Evolutionary conservation across 225 moss, liverwort and hornwort genomes (phyloP), one percentile per base, ranked within the genome.

Genomic region (Pseudisothecium myosuroides): DNA sequence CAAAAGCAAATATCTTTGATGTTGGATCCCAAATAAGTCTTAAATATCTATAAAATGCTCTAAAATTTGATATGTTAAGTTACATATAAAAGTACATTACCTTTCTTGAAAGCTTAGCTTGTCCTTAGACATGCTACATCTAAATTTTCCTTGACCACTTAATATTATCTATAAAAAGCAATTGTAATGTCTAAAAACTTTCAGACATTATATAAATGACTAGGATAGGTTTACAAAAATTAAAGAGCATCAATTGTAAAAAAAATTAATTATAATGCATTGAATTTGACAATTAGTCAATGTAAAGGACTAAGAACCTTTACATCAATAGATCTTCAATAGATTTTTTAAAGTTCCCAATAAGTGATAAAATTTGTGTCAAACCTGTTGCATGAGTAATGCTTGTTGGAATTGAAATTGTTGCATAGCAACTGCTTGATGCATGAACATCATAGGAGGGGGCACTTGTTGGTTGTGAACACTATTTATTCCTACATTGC

Each of bases 341-440:
- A 3, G 7, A 27, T 76, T 17, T 61, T 52, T 6, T 14, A 39
- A 10, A 79, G 24, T 50, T 66, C 1, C 9, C 29, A 18, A 6
- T 74, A 5, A 50, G 10, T 16, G 63, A 64, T n/a, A 31, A 76
- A 21, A 65, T 59, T 83, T 60, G 17, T 52, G 16, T 52, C 69
- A 85, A 82, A 94, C 94, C 90, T 98, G 98, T 91, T 98, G 98
- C 97, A 98, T 96, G 37, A 98, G 85, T 89, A 98, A 90, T 22
- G 96, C 98, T 90, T 98, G 98, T 86, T 98, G 97, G 76, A 96
- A 98, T 77, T 98, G 98, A 66, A 98, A 97, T 36, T 98, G 98
- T 81, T 98, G 98, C 98, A 98, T 98, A 43, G 98, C 98, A 10
- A 97, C 93, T 24, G 98, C 98, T 41, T 98, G 98, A 52, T 98